These are phyloP conservation scores for Calvatia gigantea DNA, from an alignment of 768 basidiomycete genomes.

Conservation along the genomic window DNA sequence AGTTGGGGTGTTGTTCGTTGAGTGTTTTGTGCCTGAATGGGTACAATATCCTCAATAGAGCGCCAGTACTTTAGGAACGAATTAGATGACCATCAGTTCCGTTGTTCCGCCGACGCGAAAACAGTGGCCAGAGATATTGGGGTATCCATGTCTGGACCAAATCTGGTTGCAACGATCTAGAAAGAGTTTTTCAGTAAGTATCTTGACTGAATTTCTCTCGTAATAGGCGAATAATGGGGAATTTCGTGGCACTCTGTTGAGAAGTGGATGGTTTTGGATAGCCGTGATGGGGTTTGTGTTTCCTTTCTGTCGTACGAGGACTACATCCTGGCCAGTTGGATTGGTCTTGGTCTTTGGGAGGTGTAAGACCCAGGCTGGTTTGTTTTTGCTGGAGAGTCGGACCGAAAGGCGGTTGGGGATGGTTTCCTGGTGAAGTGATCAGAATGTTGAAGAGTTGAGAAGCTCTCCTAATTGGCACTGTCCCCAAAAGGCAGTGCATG, in stretches of 20 bases:
- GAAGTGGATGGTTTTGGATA: constrained; percentile 18
- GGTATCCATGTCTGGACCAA: constrained; percentile 9
- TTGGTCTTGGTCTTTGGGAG: constrained; percentile 37
- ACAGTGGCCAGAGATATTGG: constrained; percentile 18
- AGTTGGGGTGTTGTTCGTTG: neutral
- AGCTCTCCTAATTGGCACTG: constrained; percentile 29
- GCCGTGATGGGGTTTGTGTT: constrained; percentile 18
- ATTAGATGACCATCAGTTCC: constrained; percentile 28
- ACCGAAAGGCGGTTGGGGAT: neutral
- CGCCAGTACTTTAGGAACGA: constrained; percentile 29
- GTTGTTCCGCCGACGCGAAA: constrained; percentile 28
- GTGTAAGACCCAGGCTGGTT: constrained; percentile 14
- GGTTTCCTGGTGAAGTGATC: constrained; percentile 10
- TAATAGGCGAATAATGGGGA: constrained; percentile 16
- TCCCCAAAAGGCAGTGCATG: constrained; percentile 30
- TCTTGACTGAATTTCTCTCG: neutral
- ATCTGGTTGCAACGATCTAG: constrained; percentile 8
- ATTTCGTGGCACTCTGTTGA: constrained; percentile 17
- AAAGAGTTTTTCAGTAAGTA: constrained; percentile 12
- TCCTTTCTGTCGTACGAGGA: constrained; percentile 19
- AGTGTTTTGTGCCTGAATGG: constrained; percentile 11
- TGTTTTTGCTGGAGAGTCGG: constrained; percentile 15
- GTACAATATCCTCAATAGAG: constrained; percentile 20
- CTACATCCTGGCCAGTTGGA: constrained; percentile 19
- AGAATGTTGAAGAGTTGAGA: constrained; percentile 11